Evolutionary conservation across 1,139 yeast species (phyloP).

Genomic region (Entelexis sorbosivorans): DNA sequence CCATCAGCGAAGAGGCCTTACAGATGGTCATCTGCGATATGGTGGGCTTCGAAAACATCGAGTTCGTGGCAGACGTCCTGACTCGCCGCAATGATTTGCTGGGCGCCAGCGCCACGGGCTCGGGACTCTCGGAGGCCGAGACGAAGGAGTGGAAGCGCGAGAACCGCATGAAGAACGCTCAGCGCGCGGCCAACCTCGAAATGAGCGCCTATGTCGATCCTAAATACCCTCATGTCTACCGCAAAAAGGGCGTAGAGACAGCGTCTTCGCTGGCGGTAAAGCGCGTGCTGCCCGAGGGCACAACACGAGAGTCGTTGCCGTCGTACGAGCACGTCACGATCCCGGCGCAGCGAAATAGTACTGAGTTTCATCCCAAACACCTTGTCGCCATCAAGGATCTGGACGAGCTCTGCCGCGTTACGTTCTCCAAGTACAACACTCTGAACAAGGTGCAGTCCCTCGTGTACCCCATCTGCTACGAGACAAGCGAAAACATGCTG

Average conservation of each 20-base stretch:
- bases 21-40: slow-evolving; percentile 64
- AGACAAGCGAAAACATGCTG: slow-evolving; percentile 87
- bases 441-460: slow-evolving; percentile 85
- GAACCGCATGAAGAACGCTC: slow-evolving; percentile 37
- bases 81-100: slow-evolving; percentile 35
- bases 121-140: slow-evolving; percentile 44
- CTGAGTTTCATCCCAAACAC: slow-evolving; percentile 40
- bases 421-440: slow-evolving; percentile 66
- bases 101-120: slow-evolving; percentile 10
- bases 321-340: slow-evolving; percentile 73
- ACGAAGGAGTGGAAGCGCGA: slow-evolving; percentile 47
- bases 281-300: slow-evolving; percentile 69
- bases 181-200: slow-evolving; percentile 44
- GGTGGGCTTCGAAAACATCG: slow-evolving; percentile 77
- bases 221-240: slow-evolving; percentile 79
- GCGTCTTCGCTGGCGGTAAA: slow-evolving; percentile 64
- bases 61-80: slow-evolving; percentile 56
- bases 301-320: slow-evolving; percentile 48
- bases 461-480: slow-evolving; percentile 84
- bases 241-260: slow-evolving; percentile 55
- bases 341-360: slow-evolving; percentile 43
- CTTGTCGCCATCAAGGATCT: slow-evolving; percentile 51
- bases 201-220: slow-evolving; percentile 31
- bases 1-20: slow-evolving; percentile 45
- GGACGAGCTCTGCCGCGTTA: slow-evolving; percentile 71